Evolutionary conservation across 2,329 filamentous ascomycete genomes (phyloP).

Genomic region (Septoria linicola): DNA sequence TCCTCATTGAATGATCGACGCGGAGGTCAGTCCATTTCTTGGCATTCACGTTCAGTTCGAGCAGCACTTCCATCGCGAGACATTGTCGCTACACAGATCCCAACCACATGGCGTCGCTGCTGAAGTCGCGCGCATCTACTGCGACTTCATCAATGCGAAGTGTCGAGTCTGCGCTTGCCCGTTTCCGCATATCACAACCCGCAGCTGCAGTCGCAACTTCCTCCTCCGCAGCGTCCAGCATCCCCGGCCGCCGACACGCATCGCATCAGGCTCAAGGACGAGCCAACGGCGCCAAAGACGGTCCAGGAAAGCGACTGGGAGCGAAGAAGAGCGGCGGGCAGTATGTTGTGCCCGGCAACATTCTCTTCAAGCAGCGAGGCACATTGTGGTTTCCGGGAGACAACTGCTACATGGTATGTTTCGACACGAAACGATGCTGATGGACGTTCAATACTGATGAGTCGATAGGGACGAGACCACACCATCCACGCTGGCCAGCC

Average conservation of each 20-base stretch:
- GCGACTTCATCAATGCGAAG: conserved; percentile 34
- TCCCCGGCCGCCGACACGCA: conserved; percentile 49
- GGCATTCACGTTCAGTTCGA: conserved; percentile 1
- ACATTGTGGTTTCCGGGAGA: conserved; percentile 94
- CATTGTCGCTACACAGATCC: not conserved
- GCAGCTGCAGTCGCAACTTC: conserved; percentile 1
- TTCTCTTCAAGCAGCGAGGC: conserved; percentile 95
- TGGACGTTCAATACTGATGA: too few species aligned
- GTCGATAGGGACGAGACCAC: conserved; percentile 72
- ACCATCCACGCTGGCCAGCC: conserved; percentile 83
- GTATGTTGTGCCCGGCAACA: conserved; percentile 93
- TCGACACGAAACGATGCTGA: conserved; percentile 3
- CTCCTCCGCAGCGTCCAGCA: conserved; percentile 1
- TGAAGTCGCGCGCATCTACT: conserved; percentile 15
- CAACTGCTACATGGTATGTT: conserved; percentile 72
- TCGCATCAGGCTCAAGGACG: conserved; percentile 65
- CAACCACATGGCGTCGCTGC: conserved; percentile 5
- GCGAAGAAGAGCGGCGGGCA: conserved; percentile 92
- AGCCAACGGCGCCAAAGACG: conserved; percentile 69
- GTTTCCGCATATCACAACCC: conserved; percentile 33
- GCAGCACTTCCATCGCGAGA: not conserved
- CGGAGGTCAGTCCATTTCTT: conserved; percentile 9
- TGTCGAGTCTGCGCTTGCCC: conserved; percentile 35
- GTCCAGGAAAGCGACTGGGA: conserved; percentile 81
- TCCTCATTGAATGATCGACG: too few species aligned